Evolutionary conservation across 805 yeast genomes (phyloP).

Genomic region (Tetrapisispora phaffii): DNA sequence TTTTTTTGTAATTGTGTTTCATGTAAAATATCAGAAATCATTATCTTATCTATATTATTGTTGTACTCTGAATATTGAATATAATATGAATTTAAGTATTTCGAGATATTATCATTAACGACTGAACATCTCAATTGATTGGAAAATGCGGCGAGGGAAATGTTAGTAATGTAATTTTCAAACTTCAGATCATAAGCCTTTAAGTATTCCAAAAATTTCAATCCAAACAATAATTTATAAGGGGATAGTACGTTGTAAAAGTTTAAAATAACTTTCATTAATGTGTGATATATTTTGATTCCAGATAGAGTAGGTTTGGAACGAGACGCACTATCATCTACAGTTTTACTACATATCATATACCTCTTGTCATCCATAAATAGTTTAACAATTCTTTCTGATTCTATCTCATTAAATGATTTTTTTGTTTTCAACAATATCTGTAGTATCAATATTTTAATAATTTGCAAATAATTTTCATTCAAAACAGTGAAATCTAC

Average conservation of each 20-base stretch:
- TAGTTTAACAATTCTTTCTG: conserved; percentile 8
- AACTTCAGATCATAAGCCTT: conserved; percentile 16
- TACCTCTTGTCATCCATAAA: conserved; percentile 22
- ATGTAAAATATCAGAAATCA: conserved; percentile 11
- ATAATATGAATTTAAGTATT: conserved; percentile 11
- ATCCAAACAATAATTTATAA: conserved; percentile 19
- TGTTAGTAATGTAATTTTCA: conserved; percentile 18
- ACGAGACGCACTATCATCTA: not conserved
- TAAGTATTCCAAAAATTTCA: conserved; percentile 26
- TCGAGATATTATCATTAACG: not conserved
- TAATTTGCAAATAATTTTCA: conserved; percentile 14
- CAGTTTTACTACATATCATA: not conserved
- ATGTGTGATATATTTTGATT: conserved; percentile 11
- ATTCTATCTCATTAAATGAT: not conserved
- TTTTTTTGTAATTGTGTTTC: not conserved
- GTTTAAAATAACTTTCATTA: conserved; percentile 21
- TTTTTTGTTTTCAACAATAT: conserved; percentile 16
- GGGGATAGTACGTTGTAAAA: conserved; percentile 15
- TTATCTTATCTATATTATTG: conserved; percentile 12
- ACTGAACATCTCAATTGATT: conserved; percentile 8
- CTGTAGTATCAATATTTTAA: conserved; percentile 25
- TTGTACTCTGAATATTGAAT: conserved; percentile 12
- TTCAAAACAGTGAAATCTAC: conserved; percentile 20
- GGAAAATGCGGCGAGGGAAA: conserved; percentile 10
- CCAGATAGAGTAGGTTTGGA: not conserved